A percentile compares a stretch with the other conserved stretches of the same genome.
These are phyloP conservation scores for Iris macrosiphon DNA, from an alignment of 106 monocot species.

Conservation along the genomic window DNA sequence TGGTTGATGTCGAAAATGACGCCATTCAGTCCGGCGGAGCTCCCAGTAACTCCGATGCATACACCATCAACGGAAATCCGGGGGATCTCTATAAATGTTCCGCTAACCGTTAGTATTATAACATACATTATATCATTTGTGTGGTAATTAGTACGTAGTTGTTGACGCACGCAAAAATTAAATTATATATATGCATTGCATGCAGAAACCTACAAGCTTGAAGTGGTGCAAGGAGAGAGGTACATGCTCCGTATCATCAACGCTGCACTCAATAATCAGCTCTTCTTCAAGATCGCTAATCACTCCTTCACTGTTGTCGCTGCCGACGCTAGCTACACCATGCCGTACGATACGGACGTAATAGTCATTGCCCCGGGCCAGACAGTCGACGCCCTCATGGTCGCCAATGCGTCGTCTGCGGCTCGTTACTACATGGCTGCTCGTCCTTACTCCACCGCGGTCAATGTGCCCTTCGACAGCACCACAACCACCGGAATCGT, in stretches of 20 bases:
- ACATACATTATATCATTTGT: no score
- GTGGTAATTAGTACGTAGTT: no score
- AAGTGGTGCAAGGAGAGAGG: slow-evolving; percentile 33
- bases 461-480: slow-evolving; percentile 15
- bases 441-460: slow-evolving; percentile 12
- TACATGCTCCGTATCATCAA: slow-evolving; percentile 78
- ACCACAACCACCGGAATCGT: slow-evolving; percentile 48
- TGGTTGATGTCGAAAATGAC: slow-evolving; percentile 26
- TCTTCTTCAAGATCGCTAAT: slow-evolving; percentile 71
- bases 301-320: slow-evolving; percentile 65
- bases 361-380: slow-evolving; percentile 65
- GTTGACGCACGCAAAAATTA: neutral
- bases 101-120: slow-evolving; percentile 8
- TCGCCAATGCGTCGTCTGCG: slow-evolving; percentile 37
- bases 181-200: neutral
- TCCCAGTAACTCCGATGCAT: slow-evolving; percentile 43
- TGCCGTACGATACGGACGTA: slow-evolving; percentile 46
- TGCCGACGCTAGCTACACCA: slow-evolving; percentile 57
- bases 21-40: slow-evolving; percentile 15
- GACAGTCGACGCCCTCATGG: slow-evolving; percentile 60
- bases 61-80: slow-evolving; percentile 64
- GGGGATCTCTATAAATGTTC: slow-evolving; percentile 60
- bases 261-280: slow-evolving; percentile 58
- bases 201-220: slow-evolving; percentile 40
- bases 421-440: slow-evolving; percentile 56